Conservation (phyloP, 2,329 filamentous ascomycete genomes). For the Claviceps paspali region DNA sequence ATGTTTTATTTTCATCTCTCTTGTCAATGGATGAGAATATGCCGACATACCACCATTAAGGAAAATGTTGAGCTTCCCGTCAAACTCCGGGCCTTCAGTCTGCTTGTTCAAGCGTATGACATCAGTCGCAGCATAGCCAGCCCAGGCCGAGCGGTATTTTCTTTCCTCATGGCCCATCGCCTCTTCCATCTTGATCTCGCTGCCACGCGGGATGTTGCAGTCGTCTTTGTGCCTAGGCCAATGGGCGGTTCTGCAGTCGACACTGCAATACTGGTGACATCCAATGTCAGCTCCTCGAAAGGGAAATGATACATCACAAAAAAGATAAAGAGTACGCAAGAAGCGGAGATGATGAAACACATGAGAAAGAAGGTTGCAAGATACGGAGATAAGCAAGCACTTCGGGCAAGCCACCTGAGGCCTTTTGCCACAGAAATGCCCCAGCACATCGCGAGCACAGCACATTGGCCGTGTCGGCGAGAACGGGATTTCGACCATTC, state of each 20-base stretch:
- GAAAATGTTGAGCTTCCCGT: conserved; percentile 10
- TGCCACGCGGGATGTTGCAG: too few species aligned
- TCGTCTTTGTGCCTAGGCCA: background rate
- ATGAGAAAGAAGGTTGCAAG: too few species aligned
- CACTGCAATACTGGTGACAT: background rate
- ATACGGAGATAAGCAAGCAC: background rate
- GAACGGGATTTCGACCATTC: background rate
- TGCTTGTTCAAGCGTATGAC: conserved; percentile 11
- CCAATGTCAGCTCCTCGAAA: too few species aligned
- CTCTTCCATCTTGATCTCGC: too few species aligned
- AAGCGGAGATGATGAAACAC: too few species aligned
- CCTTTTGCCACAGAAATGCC: background rate
- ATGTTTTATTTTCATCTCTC: background rate
- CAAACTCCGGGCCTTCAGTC: conserved; percentile 13
- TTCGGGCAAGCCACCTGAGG: background rate
- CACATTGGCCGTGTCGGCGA: background rate
- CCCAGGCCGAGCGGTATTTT: conserved; percentile 11
- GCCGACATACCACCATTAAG: conserved; percentile 10
- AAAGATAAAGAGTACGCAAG: too few species aligned
- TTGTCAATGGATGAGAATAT: background rate
- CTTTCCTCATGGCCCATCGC: too few species aligned
- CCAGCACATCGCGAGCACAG: background rate
- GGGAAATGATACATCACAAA: too few species aligned
- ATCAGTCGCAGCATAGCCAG: conserved; percentile 11
- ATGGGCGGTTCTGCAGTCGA: background rate